Evolutionary conservation across 441 rosid genomes (phyloP).

Genomic region (Euphorbia celastroides): DNA sequence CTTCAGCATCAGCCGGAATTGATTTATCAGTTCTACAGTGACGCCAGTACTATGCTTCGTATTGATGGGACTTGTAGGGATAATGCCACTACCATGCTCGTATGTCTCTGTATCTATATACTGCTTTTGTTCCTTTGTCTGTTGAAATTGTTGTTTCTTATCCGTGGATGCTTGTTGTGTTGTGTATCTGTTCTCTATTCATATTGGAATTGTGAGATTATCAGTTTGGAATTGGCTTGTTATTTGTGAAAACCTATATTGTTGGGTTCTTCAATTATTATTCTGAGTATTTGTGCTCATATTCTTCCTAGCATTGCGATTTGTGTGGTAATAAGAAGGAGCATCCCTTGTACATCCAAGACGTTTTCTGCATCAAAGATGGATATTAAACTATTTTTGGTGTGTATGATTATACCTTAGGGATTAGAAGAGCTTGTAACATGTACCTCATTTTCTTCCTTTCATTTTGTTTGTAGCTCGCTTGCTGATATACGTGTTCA

Average conservation of each 20-base stretch:
- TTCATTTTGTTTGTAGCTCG: not conserved
- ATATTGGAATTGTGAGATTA: not conserved
- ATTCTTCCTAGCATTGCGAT: not conserved
- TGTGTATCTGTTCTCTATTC: not conserved
- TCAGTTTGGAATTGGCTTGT: not conserved
- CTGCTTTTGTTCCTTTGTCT: not conserved
- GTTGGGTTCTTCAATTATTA: not conserved
- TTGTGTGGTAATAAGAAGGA: not conserved
- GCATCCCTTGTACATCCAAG: not conserved
- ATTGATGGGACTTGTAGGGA: constrained; percentile 54
- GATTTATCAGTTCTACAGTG: constrained; percentile 74
- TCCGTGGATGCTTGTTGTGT: not conserved
- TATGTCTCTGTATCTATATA: constrained; percentile 22
- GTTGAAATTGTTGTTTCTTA: not conserved
- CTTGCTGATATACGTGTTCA: not conserved
- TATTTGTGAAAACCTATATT: not conserved
- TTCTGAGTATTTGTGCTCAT: not conserved
- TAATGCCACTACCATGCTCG: constrained; percentile 65
- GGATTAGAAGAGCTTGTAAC: not conserved
- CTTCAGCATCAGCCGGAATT: constrained; percentile 70
- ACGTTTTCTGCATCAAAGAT: not conserved
- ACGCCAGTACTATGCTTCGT: constrained; percentile 78
- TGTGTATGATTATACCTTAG: not conserved
- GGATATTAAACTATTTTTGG: not conserved
- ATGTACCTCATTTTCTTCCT: too few species aligned